phyloP scores from a whole-genome alignment of 2,329 filamentous ascomycete species.

The Samsoniella hepiali region DNA sequence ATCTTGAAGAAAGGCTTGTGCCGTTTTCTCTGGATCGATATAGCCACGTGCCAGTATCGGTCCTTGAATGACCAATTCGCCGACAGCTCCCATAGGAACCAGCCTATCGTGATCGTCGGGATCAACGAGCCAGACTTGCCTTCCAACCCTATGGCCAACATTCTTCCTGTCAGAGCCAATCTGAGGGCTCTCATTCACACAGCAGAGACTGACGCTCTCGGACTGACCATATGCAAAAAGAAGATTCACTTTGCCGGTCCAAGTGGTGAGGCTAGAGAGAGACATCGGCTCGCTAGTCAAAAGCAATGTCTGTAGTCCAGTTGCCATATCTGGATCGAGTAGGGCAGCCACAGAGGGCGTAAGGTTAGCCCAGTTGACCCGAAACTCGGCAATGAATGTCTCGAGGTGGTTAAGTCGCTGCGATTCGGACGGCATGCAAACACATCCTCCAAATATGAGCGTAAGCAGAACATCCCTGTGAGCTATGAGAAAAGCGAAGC shows the following conservation, averaged over 20 bases:
- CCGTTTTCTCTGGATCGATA: slow-evolving; percentile 20
- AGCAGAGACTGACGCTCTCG: slow-evolving; percentile 1
- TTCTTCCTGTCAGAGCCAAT: not conserved
- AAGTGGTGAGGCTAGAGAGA: not conserved
- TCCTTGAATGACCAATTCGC: slow-evolving; percentile 24
- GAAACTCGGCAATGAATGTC: slow-evolving; percentile 13
- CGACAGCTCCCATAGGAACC: slow-evolving; percentile 19
- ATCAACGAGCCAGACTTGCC: slow-evolving; percentile 12
- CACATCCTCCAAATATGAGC: slow-evolving; percentile 12
- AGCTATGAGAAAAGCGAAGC: slow-evolving; percentile 14
- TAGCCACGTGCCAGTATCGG: slow-evolving; percentile 21
- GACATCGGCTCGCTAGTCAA: not conserved
- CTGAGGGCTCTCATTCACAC: not conserved
- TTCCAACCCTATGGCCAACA: slow-evolving; percentile 14
- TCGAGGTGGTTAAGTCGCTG: slow-evolving; percentile 15
- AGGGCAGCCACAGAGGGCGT: slow-evolving; percentile 13
- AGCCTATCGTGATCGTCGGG: slow-evolving; percentile 16
- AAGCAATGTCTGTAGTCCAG: not conserved
- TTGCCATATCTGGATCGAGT: not conserved
- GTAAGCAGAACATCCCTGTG: slow-evolving; percentile 12
- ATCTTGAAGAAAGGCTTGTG: slow-evolving; percentile 23
- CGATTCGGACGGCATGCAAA: slow-evolving; percentile 20
- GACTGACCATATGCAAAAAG: slow-evolving; percentile 4
- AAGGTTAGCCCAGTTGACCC: slow-evolving; percentile 18
- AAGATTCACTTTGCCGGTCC: slow-evolving; percentile 1